Conservation (phyloP, 2,329 filamentous ascomycete genomes). For the Ophiocordyceps camponoti-floridani region DNA sequence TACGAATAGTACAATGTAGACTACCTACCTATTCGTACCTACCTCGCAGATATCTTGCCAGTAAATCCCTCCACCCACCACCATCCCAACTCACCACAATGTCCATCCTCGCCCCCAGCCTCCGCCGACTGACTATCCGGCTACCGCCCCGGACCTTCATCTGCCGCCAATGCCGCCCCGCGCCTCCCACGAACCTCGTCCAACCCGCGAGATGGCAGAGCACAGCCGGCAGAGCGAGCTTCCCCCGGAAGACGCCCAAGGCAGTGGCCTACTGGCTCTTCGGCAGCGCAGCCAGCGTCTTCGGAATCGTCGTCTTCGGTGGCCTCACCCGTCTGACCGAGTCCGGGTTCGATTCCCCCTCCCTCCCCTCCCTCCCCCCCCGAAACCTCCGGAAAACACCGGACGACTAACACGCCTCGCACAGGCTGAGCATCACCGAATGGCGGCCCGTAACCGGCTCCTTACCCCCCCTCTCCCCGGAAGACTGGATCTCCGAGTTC, state of each 20-base stretch:
- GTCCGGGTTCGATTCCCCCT: conserved; percentile 54
- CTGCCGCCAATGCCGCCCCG: conserved; percentile 28
- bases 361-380: background rate
- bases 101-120: conserved; percentile 22
- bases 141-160: conserved; percentile 21
- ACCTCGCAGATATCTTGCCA: background rate
- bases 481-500: conserved; percentile 87
- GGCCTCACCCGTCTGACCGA: conserved; percentile 88
- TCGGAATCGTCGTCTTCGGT: conserved; percentile 91
- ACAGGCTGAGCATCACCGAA: conserved; percentile 90
- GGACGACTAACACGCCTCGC: background rate
- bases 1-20: too few species aligned
- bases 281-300: conserved; percentile 80
- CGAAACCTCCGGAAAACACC: background rate
- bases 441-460: conserved; percentile 94
- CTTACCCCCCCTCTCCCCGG: conserved; percentile 58
- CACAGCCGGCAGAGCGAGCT: conserved; percentile 18
- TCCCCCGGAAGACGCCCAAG: conserved; percentile 51
- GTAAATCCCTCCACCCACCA: background rate
- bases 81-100: conserved; percentile 9
- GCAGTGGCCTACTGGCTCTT: conserved; percentile 82
- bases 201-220: conserved; percentile 17
- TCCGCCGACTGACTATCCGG: conserved; percentile 21
- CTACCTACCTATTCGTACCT: too few species aligned
- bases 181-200: background rate